Evolutionary conservation across 2,329 filamentous ascomycete species (phyloP).

Genomic region (Diaporthe longicolla): DNA sequence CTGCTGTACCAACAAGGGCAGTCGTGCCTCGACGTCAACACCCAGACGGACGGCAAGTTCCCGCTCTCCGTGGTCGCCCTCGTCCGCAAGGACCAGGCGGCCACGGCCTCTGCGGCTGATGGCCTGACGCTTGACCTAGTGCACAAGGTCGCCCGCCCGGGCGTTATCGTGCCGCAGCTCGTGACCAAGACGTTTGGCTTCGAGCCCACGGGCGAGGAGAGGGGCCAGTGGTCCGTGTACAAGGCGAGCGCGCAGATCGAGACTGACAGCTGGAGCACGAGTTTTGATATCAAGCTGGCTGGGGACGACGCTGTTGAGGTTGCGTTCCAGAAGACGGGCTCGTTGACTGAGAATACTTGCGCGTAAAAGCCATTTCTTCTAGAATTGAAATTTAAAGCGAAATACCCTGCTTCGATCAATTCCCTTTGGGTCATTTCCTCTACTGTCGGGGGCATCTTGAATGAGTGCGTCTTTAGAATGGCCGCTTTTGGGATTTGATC

Average conservation of each 20-base stretch:
- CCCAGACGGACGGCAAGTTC: conserved; percentile 18
- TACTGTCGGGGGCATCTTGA: too few species aligned
- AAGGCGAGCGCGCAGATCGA: conserved; percentile 6
- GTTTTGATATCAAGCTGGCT: conserved; percentile 28
- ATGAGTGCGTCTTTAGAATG: background rate
- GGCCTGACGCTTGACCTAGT: conserved; percentile 23
- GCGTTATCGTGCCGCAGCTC: conserved; percentile 21
- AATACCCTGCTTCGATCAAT: background rate
- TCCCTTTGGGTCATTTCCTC: too few species aligned
- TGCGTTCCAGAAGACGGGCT: conserved; percentile 21
- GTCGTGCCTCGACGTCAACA: conserved; percentile 19
- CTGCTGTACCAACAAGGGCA: conserved; percentile 9
- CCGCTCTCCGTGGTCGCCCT: conserved; percentile 2
- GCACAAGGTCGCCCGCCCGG: conserved; percentile 16
- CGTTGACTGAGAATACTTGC: conserved; percentile 3
- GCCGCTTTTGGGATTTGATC: too few species aligned
- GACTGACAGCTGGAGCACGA: conserved; percentile 21
- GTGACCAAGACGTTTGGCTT: background rate
- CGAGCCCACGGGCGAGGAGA: conserved; percentile 5
- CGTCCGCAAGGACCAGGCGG: conserved; percentile 4
- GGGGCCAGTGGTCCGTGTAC: conserved; percentile 8
- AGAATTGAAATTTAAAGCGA: background rate
- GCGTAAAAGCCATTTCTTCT: background rate
- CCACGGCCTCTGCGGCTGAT: background rate
- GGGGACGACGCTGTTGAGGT: conserved; percentile 4